Evolutionary conservation across 2,329 filamentous ascomycete genomes (phyloP), one percentile per base, ranked within the genome.

Genomic region (Penicillium sumatraense): DNA sequence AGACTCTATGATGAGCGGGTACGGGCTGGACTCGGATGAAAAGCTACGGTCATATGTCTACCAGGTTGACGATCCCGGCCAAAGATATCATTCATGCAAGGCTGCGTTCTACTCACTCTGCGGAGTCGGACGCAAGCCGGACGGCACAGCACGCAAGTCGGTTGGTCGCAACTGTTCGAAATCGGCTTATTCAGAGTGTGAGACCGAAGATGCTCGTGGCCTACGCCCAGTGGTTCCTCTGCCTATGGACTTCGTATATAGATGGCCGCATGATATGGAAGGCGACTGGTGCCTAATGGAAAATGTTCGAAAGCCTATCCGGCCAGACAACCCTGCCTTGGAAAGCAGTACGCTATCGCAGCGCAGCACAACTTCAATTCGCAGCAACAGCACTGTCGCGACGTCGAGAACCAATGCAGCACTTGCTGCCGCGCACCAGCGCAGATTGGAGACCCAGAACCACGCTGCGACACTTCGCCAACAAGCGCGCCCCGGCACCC

Each of bases 401-500:
- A 54, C 68, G 3, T 69, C 71, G 5, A 65, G 73, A 31, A 75
- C 75, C 3, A 74, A 76, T 56, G 67, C 68, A 8, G 75, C 75
- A 2, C 65, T 78, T 20, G 70, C 64, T n/a, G 73, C 73, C 36
- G 75, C 74, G 16, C 74, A 77, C 27, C 67, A 75, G 42, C 70
- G 74, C 14, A 69, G 71, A n/a, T 66, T 71, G 53, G 75, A 75
- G 35, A 57, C 71, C 0, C 75, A 75, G 50, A 81, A 75, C 45
- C 79, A 80, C 59, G 78, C 78, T 2, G 78, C 78, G 6, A 74
- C 74, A 3, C 72, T 80, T 56, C 73, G 78, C 47, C 78, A 79
- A 58, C 76, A 79, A 58, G 75, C 75, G 31, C 54, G 75, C 8
- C 68, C 70, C n/a, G 66, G 69, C 5, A 63, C 68, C 52, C 59